Evolutionary conservation across 495 filamentous ascomycete genomes (phyloP), one percentile per base, ranked within the genome.

Genomic region (Daldinia bambusicola): DNA sequence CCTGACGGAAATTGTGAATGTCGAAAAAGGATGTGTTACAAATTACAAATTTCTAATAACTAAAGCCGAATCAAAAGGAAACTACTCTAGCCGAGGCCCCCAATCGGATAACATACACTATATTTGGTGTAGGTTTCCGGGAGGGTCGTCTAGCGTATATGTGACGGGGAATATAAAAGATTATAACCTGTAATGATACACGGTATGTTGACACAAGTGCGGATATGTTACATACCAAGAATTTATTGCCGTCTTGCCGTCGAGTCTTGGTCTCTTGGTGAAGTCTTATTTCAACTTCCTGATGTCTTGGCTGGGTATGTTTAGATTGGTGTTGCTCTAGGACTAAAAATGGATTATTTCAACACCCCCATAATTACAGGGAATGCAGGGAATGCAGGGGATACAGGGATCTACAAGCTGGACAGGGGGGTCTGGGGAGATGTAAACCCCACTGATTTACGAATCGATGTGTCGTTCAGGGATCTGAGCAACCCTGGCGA

Each of bases 231-330:
- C 6, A 22, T 45, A 63, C 38, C 30, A 57, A 64, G 70, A 58
- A 62, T 63, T 62, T 64, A 48, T 63, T 56, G 51, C 55, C 38
- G 43, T 51, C 31, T 53, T 58, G 48, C 53, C 34, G 63, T 57
- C 26, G 57, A 41, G 55, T 58, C 45, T 66, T 67, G 50, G 63
- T 22, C 18, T 59, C 73, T 73, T 75, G 63, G 74, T 69, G 58
- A 70, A 75, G 53, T 66, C 70, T 74, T 74, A 38, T 74, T 74
- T 75, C 26, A 38, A 70, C 61, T n/a, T 37, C 55, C 16, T 36
- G 53, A 55, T 32, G 66, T 40, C 70, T 66, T 70, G 66, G 62
- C 66, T 38, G 66, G 62, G 62, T 38, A 69, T 63, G 53, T 56
- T 41, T 20, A 55, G 57, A 67, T 58, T 20, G 18, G 45, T 57